A percentile compares a stretch with the other conserved stretches of the same genome.
Conservation (phyloP, 768 basidiomycete species). For the Auricularia sp. region DNA sequence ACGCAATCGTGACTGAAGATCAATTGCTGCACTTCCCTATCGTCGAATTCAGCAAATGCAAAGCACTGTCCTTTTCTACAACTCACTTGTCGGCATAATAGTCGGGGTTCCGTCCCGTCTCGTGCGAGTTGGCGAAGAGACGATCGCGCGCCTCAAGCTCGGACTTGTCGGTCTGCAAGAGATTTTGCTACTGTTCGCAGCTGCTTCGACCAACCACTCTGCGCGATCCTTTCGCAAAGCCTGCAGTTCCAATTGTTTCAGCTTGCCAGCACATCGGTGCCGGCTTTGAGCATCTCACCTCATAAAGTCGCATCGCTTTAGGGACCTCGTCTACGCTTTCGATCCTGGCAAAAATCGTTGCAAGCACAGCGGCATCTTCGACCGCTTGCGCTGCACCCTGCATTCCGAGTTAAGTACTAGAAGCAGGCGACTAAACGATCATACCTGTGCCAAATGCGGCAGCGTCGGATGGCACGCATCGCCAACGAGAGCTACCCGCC, state of each 20-base stretch:
- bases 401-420: background rate
- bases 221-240: background rate
- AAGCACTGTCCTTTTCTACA: background rate
- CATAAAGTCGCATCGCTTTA: background rate
- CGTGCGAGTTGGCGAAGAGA: background rate
- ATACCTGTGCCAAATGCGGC: slow-evolving; percentile 19
- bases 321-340: background rate
- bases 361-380: slow-evolving; percentile 30
- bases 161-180: background rate
- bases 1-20: background rate
- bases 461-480: slow-evolving; percentile 29
- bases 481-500: slow-evolving; percentile 23
- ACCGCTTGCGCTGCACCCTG: slow-evolving; percentile 33
- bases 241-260: background rate
- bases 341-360: slow-evolving; percentile 15
- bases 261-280: background rate
- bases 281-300: background rate
- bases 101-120: background rate
- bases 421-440: background rate
- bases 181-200: background rate
- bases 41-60: background rate
- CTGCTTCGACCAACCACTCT: background rate
- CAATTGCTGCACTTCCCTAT: background rate
- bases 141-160: background rate
- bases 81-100: background rate